Base-by-base conservation (phyloP, 345 rosid genomes). In the Geranium brycei region DNA sequence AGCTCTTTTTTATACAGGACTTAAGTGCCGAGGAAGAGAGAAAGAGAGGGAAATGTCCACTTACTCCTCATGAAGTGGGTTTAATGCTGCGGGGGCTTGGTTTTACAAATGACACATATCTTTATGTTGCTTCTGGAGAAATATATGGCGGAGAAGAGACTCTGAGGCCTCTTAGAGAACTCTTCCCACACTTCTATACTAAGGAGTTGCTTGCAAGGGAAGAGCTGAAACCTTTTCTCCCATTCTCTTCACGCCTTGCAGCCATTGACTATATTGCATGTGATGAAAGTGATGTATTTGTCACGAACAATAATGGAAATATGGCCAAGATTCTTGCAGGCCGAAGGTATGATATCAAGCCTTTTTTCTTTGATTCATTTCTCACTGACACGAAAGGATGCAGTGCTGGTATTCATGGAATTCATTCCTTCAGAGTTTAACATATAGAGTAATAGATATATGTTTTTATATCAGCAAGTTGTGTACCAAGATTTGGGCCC, bases 281-380 rank as follows among this genome's bases (percentile, higher is more conserved):
- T 62, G 97, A 95, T 31, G 91, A 91, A 71, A 95, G 99, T 58
- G 97, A 95, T 19, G 97, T 91, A 65, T 95, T 91, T 71, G 83
- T 88, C 79, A 85, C 99, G 28, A 95, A 91, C 58, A 95, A 95
- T 65, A 95, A 95, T 57, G 99, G 97, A 74, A 95, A 95, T 62
- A 95, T 95, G 99, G 99, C 97, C 72, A 95, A 89, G 82, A 88
- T 88, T 76, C 97, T 95, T 66, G 93, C 99, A 7, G 99, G 99
- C 65, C 76, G 91, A 84, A 95, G 99, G 99, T 95, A 71, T 82
- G 82, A 64, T 62, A 8, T 61, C 53, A 59, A 61, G 18, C 69
- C 55, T 32, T 31, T 64, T 55, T 57, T 18, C 16, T 59, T 1
- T 19, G 31, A 7, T 59, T 10, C 13, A 47, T 7, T 47, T 13